Evolutionary conservation across 2,329 filamentous ascomycete genomes (phyloP).

Genomic region (Botrytis tulipae): DNA sequence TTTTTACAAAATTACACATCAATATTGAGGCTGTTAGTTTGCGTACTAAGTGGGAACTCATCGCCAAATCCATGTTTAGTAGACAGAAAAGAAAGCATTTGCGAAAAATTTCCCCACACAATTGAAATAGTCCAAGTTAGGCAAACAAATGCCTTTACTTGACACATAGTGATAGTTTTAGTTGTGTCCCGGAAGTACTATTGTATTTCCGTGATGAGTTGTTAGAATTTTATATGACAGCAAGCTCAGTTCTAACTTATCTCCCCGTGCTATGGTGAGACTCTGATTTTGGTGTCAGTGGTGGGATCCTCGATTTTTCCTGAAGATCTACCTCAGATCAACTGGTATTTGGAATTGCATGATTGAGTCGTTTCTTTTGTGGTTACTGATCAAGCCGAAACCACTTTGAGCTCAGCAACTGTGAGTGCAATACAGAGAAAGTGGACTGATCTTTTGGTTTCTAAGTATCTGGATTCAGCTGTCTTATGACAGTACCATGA

Average conservation of each 20-base stretch:
- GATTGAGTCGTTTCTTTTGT: constrained; percentile 2
- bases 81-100: background rate
- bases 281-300: background rate
- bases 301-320: background rate
- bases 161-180: background rate
- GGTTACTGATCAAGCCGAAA: background rate
- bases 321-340: background rate
- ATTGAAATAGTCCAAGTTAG: background rate
- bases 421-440: background rate
- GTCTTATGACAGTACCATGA: background rate
- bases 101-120: background rate
- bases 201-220: constrained; percentile 13
- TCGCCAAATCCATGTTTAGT: background rate
- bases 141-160: background rate
- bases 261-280: background rate
- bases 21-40: constrained; percentile 16
- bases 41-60: constrained; percentile 1
- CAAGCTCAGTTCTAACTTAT: background rate
- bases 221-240: background rate
- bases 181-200: background rate
- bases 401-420: background rate
- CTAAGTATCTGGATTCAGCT: background rate
- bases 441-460: background rate
- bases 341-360: background rate
- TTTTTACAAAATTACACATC: background rate